phyloP scores from a whole-genome alignment of 352 stramenopile genomes.

The Elongisporangium prolatum region DNA sequence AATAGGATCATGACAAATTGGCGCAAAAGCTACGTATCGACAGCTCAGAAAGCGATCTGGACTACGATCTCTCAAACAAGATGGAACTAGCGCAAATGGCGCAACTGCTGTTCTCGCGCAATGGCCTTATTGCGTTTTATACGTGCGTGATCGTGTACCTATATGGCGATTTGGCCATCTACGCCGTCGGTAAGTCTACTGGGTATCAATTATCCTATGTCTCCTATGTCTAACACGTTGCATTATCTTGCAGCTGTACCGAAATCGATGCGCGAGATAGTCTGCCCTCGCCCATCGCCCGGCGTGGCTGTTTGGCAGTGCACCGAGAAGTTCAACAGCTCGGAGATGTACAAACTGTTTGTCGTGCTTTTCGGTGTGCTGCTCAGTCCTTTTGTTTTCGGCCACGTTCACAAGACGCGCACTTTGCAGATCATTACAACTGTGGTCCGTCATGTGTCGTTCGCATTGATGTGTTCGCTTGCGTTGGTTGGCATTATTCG shows the following conservation, averaged over 20 bases:
- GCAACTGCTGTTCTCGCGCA: slow-evolving; percentile 61
- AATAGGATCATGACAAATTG: slow-evolving; percentile 49
- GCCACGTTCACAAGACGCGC: slow-evolving; percentile 81
- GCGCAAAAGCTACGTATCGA: slow-evolving; percentile 42
- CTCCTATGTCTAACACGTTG: background rate
- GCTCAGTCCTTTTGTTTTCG: slow-evolving; percentile 75
- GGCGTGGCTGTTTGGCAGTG: slow-evolving; percentile 60
- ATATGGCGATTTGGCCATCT: slow-evolving; percentile 85
- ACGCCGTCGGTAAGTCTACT: slow-evolving; percentile 71
- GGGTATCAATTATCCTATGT: too few relatives aligned
- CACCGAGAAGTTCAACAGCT: slow-evolving; percentile 63
- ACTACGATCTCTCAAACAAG: slow-evolving; percentile 80
- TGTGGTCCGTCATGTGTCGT: slow-evolving; percentile 78
- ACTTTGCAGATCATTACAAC: slow-evolving; percentile 75
- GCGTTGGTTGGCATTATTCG: slow-evolving; percentile 62
- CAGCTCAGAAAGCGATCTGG: slow-evolving; percentile 22
- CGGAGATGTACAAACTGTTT: slow-evolving; percentile 79
- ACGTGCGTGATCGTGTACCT: slow-evolving; percentile 78
- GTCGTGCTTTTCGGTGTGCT: slow-evolving; percentile 69
- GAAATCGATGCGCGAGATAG: slow-evolving; percentile 83
- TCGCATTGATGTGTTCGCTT: slow-evolving; percentile 81
- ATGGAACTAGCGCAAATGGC: slow-evolving; percentile 86
- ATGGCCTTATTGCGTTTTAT: slow-evolving; percentile 75
- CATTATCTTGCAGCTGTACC: slow-evolving; percentile 54
- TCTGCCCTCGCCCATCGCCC: slow-evolving; percentile 59